These are phyloP conservation scores for Botryosphaeria dothidea DNA, from an alignment of 2,329 filamentous ascomycete genomes.

Conservation along the genomic window DNA sequence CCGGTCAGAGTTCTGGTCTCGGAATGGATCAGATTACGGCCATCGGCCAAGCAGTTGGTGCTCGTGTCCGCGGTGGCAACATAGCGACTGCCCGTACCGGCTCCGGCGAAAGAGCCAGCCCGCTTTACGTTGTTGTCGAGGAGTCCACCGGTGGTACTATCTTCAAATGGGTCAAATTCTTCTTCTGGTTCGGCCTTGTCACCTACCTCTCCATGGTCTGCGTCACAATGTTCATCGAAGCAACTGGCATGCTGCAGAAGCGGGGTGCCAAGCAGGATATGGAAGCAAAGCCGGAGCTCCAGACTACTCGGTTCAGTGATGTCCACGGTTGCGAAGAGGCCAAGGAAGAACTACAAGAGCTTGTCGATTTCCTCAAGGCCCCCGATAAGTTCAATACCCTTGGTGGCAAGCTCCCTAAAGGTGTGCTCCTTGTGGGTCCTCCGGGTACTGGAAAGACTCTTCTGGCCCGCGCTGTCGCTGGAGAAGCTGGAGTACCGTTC, in stretches of 20 bases:
- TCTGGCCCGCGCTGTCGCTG: slow-evolving; percentile 90
- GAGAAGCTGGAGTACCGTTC: slow-evolving; percentile 96
- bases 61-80: slow-evolving; percentile 67
- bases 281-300: slow-evolving; percentile 89
- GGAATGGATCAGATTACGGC: slow-evolving; percentile 66
- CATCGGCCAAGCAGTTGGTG: slow-evolving; percentile 78
- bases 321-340: slow-evolving; percentile 98
- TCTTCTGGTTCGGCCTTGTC: slow-evolving; percentile 74
- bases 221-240: slow-evolving; percentile 81
- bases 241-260: slow-evolving; percentile 75
- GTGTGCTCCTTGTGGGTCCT: slow-evolving; percentile 90
- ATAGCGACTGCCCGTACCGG: slow-evolving; percentile 58
- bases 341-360: slow-evolving; percentile 95
- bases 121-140: slow-evolving; percentile 95
- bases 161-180: slow-evolving; percentile 90
- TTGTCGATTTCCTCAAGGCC: slow-evolving; percentile 93
- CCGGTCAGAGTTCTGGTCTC: neutral
- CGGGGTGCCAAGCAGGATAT: slow-evolving; percentile 70
- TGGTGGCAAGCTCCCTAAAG: slow-evolving; percentile 94
- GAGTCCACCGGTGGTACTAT: slow-evolving; percentile 77
- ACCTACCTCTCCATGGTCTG: slow-evolving; percentile 78
- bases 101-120: slow-evolving; percentile 74
- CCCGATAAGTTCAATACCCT: slow-evolving; percentile 92
- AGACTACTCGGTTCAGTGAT: slow-evolving; percentile 87
- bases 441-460: slow-evolving; percentile 98